Conservation (phyloP, 345 rosid species). For the Noccaea caerulescens region DNA sequence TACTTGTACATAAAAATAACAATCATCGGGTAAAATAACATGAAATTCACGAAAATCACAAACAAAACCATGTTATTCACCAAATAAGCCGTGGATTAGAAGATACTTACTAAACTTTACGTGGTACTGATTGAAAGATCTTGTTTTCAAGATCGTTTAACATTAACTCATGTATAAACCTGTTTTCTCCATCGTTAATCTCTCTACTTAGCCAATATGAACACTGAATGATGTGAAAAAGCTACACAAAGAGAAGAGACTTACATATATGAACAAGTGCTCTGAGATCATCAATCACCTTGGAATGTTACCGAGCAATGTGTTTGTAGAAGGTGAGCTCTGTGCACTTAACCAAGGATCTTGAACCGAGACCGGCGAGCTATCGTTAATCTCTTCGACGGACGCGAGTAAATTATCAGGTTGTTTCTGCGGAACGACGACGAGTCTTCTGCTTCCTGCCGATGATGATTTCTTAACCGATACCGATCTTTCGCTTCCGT, state of each 20-base stretch:
- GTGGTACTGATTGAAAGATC: slow-evolving; percentile 28
- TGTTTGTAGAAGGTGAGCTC: slow-evolving; percentile 84
- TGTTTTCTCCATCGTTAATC: slow-evolving; percentile 15
- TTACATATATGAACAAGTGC: slow-evolving; percentile 17
- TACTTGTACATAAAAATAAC: too few relatives aligned
- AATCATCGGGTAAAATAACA: too few relatives aligned
- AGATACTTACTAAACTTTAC: not conserved
- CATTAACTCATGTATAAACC: slow-evolving; percentile 12
- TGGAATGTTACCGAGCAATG: slow-evolving; percentile 62
- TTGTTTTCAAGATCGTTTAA: slow-evolving; percentile 35
- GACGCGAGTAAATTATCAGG: slow-evolving; percentile 45
- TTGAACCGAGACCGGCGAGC: slow-evolving; percentile 74
- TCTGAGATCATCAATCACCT: slow-evolving; percentile 42
- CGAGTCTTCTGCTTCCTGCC: slow-evolving; percentile 48
- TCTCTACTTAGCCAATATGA: slow-evolving; percentile 28
- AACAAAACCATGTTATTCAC: too few relatives aligned
- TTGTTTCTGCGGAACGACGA: slow-evolving; percentile 44
- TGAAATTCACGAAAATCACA: too few relatives aligned
- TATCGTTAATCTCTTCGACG: slow-evolving; percentile 52
- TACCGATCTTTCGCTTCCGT: slow-evolving; percentile 41
- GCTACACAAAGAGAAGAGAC: slow-evolving; percentile 22
- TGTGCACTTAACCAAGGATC: slow-evolving; percentile 83
- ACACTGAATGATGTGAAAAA: slow-evolving; percentile 27
- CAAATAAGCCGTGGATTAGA: not conserved
- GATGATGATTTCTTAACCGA: slow-evolving; percentile 45